A percentile compares a stretch with the other conserved stretches of the same genome.
These are phyloP conservation scores for Arabidopsis lyrata DNA, from an alignment of 441 rosid genomes.

Conservation along the genomic window DNA sequence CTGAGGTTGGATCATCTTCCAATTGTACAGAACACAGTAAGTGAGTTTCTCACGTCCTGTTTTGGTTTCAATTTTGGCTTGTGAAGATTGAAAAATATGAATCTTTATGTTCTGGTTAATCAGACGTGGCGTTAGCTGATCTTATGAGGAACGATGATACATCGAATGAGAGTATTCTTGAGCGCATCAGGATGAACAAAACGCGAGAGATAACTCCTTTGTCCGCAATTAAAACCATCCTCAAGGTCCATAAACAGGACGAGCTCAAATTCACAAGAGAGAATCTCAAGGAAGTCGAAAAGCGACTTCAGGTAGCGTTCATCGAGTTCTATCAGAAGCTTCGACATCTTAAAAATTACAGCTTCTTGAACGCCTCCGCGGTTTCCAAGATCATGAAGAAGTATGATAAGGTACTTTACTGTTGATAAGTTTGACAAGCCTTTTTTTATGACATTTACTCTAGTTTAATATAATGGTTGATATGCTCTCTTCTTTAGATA, in stretches of 20 bases:
- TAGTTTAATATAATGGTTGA: not conserved
- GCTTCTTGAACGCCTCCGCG: slow-evolving; percentile 53
- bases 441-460: not conserved
- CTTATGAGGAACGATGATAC: slow-evolving; percentile 8
- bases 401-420: slow-evolving; percentile 56
- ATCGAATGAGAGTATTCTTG: slow-evolving; percentile 40
- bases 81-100: not conserved
- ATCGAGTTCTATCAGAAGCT: slow-evolving; percentile 55
- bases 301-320: slow-evolving; percentile 50
- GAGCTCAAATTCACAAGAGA: slow-evolving; percentile 49
- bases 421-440: not conserved
- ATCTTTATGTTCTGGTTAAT: not conserved
- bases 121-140: slow-evolving; percentile 47
- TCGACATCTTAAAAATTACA: slow-evolving; percentile 56
- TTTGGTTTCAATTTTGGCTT: not conserved
- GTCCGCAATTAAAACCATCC: slow-evolving; percentile 45
- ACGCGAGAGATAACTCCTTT: slow-evolving; percentile 42
- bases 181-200: slow-evolving; percentile 47
- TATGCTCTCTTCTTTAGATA: slow-evolving; percentile 43
- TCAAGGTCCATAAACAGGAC: slow-evolving; percentile 36
- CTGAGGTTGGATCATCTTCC: slow-evolving; percentile 44
- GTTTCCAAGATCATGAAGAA: slow-evolving; percentile 61
- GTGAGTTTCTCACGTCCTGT: slow-evolving; percentile 21
- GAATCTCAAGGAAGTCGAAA: slow-evolving; percentile 52
- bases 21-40: slow-evolving; percentile 24